Base-by-base conservation (phyloP, 2,329 filamentous ascomycete species). In the Thielaviopsis euricoi region DNA sequence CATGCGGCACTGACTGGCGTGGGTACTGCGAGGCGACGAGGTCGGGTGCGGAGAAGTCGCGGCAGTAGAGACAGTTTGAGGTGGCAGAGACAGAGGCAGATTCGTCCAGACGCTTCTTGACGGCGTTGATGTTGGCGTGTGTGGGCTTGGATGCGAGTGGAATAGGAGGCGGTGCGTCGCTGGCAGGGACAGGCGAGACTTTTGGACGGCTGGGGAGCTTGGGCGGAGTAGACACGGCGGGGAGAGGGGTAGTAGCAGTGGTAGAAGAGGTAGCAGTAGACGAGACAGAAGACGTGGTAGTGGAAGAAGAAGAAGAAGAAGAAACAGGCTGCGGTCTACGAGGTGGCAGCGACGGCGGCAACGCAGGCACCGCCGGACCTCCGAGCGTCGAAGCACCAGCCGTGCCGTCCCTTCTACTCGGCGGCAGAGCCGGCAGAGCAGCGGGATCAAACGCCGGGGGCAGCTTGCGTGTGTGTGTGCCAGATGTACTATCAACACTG, bases 41-140 rank as follows among this genome's bases (percentile, higher is more conserved):
- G 70, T 97, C 93, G 0, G 89, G 85, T 0, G 72, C 82, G 6
- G 87, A 89, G 70, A 94, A 97, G 71, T 97, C 90, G 62, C 90
- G 82, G 67, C 93, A 97, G 59, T 82, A 73, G 56, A 95, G 76
- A 68, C 93, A 97, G n/a, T 65, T 63, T 7, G 63, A 63, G 13
- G 66, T 62, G 13, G 64, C 63, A 52, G 69, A 69, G 50, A 67
- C 64, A 13, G 70, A 67, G 5, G 68, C 70, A 1, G 74, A 73
- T 56, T 76, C 70, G 33, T 81, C 75, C 63, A 53, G 23, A 6
- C 49, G 19, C n/a, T 26, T 43, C 23, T 29, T 25, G 22, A 29
- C 25, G 48, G 53, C 46, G 43, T 19, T 48, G 37, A 46, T 29
- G 49, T 80, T 73, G n/a, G 74, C 70, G 12, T 68, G 65, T 2